A percentile compares a stretch with the other conserved stretches of the same genome.
These are phyloP conservation scores for Didymella glomerata DNA, from an alignment of 2,329 filamentous ascomycete genomes.

Conservation along the genomic window DNA sequence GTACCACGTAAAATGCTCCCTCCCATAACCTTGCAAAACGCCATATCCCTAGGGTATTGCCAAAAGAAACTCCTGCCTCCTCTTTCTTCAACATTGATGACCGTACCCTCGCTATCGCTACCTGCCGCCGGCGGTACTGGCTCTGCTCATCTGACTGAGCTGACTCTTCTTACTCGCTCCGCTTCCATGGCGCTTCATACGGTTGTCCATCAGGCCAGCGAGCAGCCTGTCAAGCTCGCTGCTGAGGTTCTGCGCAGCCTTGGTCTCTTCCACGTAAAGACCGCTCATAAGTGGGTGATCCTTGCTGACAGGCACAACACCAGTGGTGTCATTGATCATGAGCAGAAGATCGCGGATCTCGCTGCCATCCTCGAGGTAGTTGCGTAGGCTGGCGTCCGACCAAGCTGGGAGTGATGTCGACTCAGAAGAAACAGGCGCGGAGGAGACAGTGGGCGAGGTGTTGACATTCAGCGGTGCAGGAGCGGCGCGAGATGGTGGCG, in stretches of 20 bases:
- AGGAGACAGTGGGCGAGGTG: slow-evolving; percentile 29
- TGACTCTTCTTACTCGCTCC: slow-evolving; percentile 18
- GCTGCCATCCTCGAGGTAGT: slow-evolving; percentile 88
- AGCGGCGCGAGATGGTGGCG: slow-evolving; percentile 50
- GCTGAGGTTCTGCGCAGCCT: slow-evolving; percentile 85
- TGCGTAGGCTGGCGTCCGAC: slow-evolving; percentile 85
- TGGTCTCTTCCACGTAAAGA: slow-evolving; percentile 87
- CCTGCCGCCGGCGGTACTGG: slow-evolving; percentile 2
- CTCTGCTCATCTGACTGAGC: slow-evolving; percentile 10
- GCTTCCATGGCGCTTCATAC: slow-evolving; percentile 37
- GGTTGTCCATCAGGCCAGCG: slow-evolving; percentile 74
- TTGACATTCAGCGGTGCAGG: slow-evolving; percentile 36
- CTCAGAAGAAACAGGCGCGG: slow-evolving; percentile 44
- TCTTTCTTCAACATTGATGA: neutral
- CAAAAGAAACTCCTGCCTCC: slow-evolving; percentile 5
- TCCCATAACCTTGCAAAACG: slow-evolving; percentile 6
- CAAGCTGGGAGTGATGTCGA: slow-evolving; percentile 72
- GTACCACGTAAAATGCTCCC: slow-evolving; percentile 13
- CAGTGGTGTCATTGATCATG: slow-evolving; percentile 91
- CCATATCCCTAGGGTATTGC: slow-evolving; percentile 18
- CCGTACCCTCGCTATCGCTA: slow-evolving; percentile 1
- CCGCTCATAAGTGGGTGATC: slow-evolving; percentile 85
- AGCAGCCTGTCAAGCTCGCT: slow-evolving; percentile 89
- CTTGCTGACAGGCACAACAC: slow-evolving; percentile 78
- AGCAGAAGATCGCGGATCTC: slow-evolving; percentile 90